Conservation (phyloP, 2,329 filamentous ascomycete genomes). For the Fusarium oligoseptatum region DNA sequence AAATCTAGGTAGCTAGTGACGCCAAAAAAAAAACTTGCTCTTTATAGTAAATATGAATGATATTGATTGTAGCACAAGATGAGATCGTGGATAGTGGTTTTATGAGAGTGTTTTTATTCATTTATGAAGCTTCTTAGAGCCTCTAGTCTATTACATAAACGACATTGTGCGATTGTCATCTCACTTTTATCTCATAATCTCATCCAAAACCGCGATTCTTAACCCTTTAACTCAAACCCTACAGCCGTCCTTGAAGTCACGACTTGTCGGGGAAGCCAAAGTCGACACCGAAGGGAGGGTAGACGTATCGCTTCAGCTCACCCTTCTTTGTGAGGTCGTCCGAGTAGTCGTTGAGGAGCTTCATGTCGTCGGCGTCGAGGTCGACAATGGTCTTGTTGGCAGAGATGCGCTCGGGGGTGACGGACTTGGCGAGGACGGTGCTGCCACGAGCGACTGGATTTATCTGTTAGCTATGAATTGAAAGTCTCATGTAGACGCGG, state of each 20-base stretch:
- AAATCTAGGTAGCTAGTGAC: no score
- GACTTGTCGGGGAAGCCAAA: conserved; percentile 81
- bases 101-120: not conserved
- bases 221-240: not conserved
- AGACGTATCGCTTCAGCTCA: conserved; percentile 73
- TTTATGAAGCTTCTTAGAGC: conserved; percentile 9
- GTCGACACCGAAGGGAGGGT: conserved; percentile 76
- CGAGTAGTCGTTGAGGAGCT: conserved; percentile 71
- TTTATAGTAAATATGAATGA: not conserved
- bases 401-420: conserved; percentile 76
- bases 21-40: no score
- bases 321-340: conserved; percentile 62
- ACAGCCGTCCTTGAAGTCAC: conserved; percentile 41
- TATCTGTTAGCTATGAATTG: conserved; percentile 20
- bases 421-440: conserved; percentile 81
- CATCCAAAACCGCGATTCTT: not conserved
- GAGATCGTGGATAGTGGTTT: not conserved
- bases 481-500: not conserved
- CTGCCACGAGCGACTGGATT: conserved; percentile 73
- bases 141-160: conserved; percentile 25
- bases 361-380: conserved; percentile 72
- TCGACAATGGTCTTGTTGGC: conserved; percentile 76
- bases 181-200: conserved; percentile 23
- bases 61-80: no score
- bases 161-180: conserved; percentile 1